Evolutionary conservation across 2,329 filamentous ascomycete species (phyloP), one percentile per base, ranked within the genome.

Genomic region (Sodiomyces alkalinus): DNA sequence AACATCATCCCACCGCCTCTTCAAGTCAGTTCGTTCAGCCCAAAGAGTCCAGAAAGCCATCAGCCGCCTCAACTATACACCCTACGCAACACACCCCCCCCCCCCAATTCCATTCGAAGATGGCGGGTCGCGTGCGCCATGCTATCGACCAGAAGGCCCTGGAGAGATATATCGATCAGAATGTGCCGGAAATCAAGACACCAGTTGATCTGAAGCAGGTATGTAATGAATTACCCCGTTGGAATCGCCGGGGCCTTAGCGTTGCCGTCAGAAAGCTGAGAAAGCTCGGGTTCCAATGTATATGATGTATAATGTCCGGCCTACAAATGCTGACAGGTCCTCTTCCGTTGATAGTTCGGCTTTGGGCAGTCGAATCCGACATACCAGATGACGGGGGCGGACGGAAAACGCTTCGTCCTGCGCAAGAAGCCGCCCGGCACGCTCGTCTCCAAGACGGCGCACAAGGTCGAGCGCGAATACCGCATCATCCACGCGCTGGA

Each of bases 311-410:
- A n/a, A n/a, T n/a, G n/a, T n/a, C n/a, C n/a, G n/a, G n/a, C n/a
- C n/a, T n/a, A n/a, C n/a, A n/a, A 20, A 7, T 15, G 17, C 28
- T 31, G 15, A 34, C 26, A 12, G 11, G 7, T 16, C 11, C 11
- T 10, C n/a, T n/a, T n/a, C n/a, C n/a, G n/a, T 18, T 14, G 28
- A 19, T 45, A 96, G 81, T 98, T 96, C 50, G 83, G 86, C 44
- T 96, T 92, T 51, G 90, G 90, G 34, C 90, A 96, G 58, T 93
- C 83, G 33, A 98, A 96, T 51, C 90, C 90, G 24, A 98, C 90
- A 3, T 98, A 96, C 58, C 82, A 87, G 46, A 65, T 96, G 46
- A 92, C 75, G 11, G 74, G 74, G 29, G 63, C 72, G 39, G 64
- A 74, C 47, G 72, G 74, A 28, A 53, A 61, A 41, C 74, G 75